A percentile compares a stretch with the other conserved stretches of the same genome.
Conservation (phyloP, 257 asterid species). For the Vinca minor region DNA sequence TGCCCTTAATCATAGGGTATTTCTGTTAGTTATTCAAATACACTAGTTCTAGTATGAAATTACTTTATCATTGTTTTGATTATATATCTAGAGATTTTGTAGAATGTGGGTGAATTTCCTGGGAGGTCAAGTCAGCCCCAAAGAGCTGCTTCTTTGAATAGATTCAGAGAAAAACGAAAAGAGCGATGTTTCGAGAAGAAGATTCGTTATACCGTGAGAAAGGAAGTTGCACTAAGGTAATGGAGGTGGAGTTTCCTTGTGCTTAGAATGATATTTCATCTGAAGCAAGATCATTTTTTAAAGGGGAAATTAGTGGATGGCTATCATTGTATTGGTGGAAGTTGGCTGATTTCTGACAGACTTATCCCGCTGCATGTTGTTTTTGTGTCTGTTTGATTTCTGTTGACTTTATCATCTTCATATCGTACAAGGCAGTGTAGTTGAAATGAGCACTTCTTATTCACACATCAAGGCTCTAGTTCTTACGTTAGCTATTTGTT, state of each 20-base stretch:
- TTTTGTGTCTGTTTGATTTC: neutral
- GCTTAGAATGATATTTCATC: too few species aligned
- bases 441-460: too few species aligned
- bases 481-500: neutral
- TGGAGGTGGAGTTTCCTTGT: neutral
- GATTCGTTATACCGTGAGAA: slow-evolving; percentile 89
- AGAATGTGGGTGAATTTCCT: slow-evolving; percentile 65
- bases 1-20: slow-evolving; percentile 66
- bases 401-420: slow-evolving; percentile 1
- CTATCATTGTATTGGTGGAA: too few species aligned
- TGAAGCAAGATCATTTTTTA: too few species aligned
- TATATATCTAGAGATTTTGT: slow-evolving; percentile 16
- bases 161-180: slow-evolving; percentile 91
- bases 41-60: slow-evolving; percentile 3
- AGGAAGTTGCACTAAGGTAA: slow-evolving; percentile 98
- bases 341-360: too few species aligned
- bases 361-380: neutral
- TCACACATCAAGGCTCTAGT: neutral
- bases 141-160: slow-evolving; percentile 83
- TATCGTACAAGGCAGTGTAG: too few species aligned
- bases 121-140: slow-evolving; percentile 76
- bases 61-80: slow-evolving; percentile 14
- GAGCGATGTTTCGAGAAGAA: slow-evolving; percentile 91
- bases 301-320: too few species aligned
- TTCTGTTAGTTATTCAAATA: neutral